Evolutionary conservation across 495 filamentous ascomycete species (phyloP).

Genomic region (Sphaerosporella brunnea): DNA sequence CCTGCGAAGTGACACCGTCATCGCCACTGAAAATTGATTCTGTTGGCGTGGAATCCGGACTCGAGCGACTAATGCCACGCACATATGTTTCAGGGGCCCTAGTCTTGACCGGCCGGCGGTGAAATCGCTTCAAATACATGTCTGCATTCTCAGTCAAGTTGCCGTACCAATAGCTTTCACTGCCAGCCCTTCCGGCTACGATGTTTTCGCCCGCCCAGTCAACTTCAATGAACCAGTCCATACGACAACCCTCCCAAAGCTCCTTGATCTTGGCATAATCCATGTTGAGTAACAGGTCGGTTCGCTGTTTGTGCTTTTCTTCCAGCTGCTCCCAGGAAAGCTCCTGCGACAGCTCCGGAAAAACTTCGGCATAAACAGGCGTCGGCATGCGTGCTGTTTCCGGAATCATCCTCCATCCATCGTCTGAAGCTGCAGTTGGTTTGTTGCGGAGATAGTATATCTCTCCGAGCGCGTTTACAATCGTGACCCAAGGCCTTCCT

Average conservation of each 20-base stretch:
- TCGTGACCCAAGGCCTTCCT: constrained; percentile 66
- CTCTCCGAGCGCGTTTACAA: constrained; percentile 81
- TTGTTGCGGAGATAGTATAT: constrained; percentile 54
- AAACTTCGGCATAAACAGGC: constrained; percentile 34
- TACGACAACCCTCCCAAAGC: constrained; percentile 78
- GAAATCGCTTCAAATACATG: constrained; percentile 24
- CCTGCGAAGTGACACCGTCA: not conserved
- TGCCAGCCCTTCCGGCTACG: constrained; percentile 56
- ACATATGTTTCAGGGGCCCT: not conserved
- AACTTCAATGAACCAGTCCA: constrained; percentile 67
- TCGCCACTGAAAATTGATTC: not conserved
- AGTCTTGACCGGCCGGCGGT: constrained; percentile 5
- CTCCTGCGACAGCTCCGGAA: constrained; percentile 22
- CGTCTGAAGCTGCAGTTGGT: constrained; percentile 35
- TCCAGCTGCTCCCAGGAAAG: constrained; percentile 48
- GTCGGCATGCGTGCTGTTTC: constrained; percentile 35
- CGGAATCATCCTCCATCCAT: constrained; percentile 41
- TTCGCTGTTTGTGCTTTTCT: constrained; percentile 61
- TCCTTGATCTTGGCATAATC: constrained; percentile 62
- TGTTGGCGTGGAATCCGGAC: not conserved
- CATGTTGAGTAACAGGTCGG: constrained; percentile 42
- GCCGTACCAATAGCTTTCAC: not conserved
- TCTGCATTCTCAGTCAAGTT: not conserved
- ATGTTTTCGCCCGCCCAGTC: constrained; percentile 77
- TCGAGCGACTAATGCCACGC: not conserved